Evolutionary conservation across 73 alveolate genomes (phyloP).

Genomic region (Stentor coeruleus): DNA sequence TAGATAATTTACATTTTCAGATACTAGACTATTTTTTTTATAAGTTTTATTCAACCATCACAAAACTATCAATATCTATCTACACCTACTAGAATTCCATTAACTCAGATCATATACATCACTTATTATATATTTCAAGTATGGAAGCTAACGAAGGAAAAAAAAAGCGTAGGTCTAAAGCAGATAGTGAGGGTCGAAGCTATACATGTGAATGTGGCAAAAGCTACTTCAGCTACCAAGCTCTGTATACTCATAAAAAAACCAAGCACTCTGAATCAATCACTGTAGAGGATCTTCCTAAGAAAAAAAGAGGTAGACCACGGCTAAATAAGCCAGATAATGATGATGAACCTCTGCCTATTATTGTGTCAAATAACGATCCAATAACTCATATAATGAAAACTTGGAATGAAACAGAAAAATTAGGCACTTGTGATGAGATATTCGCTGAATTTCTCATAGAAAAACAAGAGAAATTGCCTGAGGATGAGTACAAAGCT

Average conservation of each 20-base stretch:
- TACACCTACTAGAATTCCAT: too few relatives aligned
- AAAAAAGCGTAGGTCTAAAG: slow-evolving; percentile 39
- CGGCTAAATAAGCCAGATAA: not conserved
- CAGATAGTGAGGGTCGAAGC: slow-evolving; percentile 60
- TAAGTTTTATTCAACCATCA: too few relatives aligned
- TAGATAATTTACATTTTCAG: too few relatives aligned
- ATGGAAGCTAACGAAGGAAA: not conserved
- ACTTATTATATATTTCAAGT: too few relatives aligned
- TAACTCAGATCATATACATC: too few relatives aligned
- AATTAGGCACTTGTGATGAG: not conserved
- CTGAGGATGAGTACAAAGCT: slow-evolving; percentile 23
- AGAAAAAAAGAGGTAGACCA: slow-evolving; percentile 1
- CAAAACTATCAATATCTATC: too few relatives aligned
- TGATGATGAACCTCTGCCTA: not conserved
- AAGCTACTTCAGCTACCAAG: slow-evolving; percentile 96
- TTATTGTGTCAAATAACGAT: not conserved
- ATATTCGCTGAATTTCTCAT: not conserved
- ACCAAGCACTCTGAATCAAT: slow-evolving; percentile 85
- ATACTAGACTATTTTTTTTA: too few relatives aligned
- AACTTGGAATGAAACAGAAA: not conserved
- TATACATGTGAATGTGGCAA: slow-evolving; percentile 95
- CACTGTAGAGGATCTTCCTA: not conserved
- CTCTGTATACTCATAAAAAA: slow-evolving; percentile 96
- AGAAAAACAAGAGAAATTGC: not conserved
- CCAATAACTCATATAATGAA: not conserved